Evolutionary conservation across 2,329 filamentous ascomycete genomes (phyloP), one percentile per base, ranked within the genome.

Genomic region (Verticillium nubilum): DNA sequence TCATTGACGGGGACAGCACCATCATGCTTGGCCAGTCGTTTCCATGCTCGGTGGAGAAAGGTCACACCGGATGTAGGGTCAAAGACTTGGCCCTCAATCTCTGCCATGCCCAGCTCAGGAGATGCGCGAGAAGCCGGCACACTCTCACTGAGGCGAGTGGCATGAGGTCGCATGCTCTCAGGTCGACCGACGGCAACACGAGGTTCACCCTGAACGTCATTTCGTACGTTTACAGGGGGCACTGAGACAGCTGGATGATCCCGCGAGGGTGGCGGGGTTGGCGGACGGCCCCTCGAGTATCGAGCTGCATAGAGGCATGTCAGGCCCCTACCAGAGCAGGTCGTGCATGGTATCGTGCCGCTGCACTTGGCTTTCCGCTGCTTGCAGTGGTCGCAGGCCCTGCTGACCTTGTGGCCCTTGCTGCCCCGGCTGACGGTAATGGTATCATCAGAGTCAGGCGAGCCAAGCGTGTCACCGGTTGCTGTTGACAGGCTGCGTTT

Each of bases 21-120:
- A 2, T 74, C 76, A 59, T 80, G 74, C 54, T 78, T 76, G 6
- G 78, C 76, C 10, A 84, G 70, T 2, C 80, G 75, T 33, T 76
- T 76, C 77, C 78, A 81, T 2, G 81, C 80, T 2, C 80, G 75
- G 56, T 81, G 80, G 1, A 84, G 72, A 60, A 84, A 84, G 0
- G 80, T 80, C 4, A 83, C 68, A 0, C 79, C 78, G 1, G 81
- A 84, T 0, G 80, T 78, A 5, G 78, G 76, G 13, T 82, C 81
- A 17, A 82, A 75, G 58, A 81, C 81, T 52, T 84, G 80, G 1
- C 80, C 81, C 58, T 80, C 77, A 2, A 82, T 77, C 61, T 83
- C 80, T 1, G 80, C 76, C 23, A 75, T 74, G 5, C 72, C 75
- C 4, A 75, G 73, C 55, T 77, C 80, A 1, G 77, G 80, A 1